Conservation (phyloP, 73 alveolate genomes). For the Paramecium tetraurelia region DNA sequence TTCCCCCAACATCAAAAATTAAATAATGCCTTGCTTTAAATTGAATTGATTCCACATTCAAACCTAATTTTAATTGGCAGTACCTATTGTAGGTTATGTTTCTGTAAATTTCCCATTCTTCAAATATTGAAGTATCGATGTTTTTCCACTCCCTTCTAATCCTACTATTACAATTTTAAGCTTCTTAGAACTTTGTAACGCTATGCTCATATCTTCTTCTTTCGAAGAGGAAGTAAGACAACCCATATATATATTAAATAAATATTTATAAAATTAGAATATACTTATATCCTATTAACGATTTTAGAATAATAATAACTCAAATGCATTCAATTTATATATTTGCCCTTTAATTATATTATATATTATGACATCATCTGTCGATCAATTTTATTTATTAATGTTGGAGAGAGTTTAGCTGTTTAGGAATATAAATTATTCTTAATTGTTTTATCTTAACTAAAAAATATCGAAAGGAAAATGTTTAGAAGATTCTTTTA, state of each 20-base stretch:
- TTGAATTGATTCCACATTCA: conserved; percentile 15
- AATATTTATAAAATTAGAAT: neutral
- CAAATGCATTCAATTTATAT: neutral
- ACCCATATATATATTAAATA: neutral
- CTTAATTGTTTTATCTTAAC: neutral
- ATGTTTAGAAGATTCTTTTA: neutral
- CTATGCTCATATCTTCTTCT: neutral
- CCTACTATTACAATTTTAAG: conserved; percentile 79
- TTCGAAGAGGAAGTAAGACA: neutral
- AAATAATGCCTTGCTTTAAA: conserved; percentile 61
- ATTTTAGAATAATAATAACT: no score
- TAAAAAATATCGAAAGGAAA: neutral
- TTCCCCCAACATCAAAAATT: conserved; percentile 91
- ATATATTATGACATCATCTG: neutral
- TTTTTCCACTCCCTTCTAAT: conserved; percentile 86
- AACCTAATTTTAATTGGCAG: conserved; percentile 15
- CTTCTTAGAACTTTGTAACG: conserved; percentile 56
- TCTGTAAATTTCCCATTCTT: conserved; percentile 66
- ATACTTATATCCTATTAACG: neutral
- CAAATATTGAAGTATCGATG: conserved; percentile 73
- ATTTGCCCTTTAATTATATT: neutral
- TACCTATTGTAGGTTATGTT: conserved; percentile 84
- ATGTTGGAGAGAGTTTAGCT: neutral
- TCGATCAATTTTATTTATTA: neutral
- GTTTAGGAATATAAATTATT: neutral